Conservation (phyloP, 192 early-diverging fungal species). For the Haplosporangium gracile region DNA sequence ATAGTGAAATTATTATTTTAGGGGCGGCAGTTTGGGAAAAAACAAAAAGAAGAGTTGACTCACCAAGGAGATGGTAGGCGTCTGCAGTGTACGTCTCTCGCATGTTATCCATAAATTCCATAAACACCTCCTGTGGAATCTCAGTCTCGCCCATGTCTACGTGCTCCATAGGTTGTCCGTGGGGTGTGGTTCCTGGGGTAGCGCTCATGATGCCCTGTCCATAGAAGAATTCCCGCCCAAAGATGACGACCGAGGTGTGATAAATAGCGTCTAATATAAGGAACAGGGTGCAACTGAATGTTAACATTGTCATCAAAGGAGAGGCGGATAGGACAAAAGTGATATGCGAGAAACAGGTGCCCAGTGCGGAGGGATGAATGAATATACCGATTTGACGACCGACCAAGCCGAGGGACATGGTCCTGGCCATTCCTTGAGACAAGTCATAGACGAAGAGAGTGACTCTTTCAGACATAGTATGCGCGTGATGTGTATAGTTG, state of each 20-base stretch:
- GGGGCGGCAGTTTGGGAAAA: background rate
- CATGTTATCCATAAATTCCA: conserved; percentile 79
- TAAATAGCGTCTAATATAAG: conserved; percentile 61
- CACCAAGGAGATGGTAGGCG: conserved; percentile 84
- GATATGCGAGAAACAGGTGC: background rate
- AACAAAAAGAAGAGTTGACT: background rate
- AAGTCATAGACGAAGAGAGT: conserved; percentile 75
- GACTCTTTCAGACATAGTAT: conserved; percentile 48
- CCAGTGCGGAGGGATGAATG: background rate
- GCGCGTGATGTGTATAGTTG: background rate
- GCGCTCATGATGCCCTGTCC: conserved; percentile 79
- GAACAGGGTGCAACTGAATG: background rate
- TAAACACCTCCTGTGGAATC: conserved; percentile 77
- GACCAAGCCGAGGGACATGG: conserved; percentile 71
- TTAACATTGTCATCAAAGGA: background rate
- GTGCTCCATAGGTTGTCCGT: conserved; percentile 75
- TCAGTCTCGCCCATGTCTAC: conserved; percentile 86
- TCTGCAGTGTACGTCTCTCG: conserved; percentile 68
- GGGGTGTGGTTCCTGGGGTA: conserved; percentile 65
- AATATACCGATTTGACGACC: conserved; percentile 76
- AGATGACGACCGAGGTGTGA: conserved; percentile 85
- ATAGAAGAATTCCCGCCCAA: conserved; percentile 82
- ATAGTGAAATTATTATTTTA: background rate
- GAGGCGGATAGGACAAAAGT: background rate
- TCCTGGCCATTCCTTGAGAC: conserved; percentile 80